Evolutionary conservation across 2,329 filamentous ascomycete genomes (phyloP), one percentile per base, ranked within the genome.

Genomic region (Cylindrodendrum hubeiense): DNA sequence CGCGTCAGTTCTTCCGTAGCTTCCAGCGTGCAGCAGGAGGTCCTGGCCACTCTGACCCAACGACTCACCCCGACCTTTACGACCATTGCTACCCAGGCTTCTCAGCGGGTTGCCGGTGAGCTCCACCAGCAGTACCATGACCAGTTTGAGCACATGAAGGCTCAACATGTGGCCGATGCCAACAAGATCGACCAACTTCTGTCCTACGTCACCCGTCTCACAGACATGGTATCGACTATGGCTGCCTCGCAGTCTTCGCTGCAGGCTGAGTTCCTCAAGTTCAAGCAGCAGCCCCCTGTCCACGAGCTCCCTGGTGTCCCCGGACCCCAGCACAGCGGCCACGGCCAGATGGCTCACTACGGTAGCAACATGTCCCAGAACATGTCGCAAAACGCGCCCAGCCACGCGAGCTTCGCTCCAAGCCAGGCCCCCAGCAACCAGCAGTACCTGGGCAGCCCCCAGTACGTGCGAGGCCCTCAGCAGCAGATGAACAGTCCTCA

Each of bases 151-250:
- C 81, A 82, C 34, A 76, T 89, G 74, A 82, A 85, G 68, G 80
- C 81, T n/a, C 85, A 86, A 59, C 83, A 84, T 30, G 77, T 77
- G 6, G 81, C 81, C 4, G 86, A 90, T 60, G 81, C 79, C 57
- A 82, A 84, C 69, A 94, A 94, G 85, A 91, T 95, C 63, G 89
- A 92, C 58, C 88, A 93, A 73, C 84, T 95, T n/a, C 85, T 90
- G 8, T 85, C 86, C 15, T 85, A 93, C 30, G 89, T 93, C 5
- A 86, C 86, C 33, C 86, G 88, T 24, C 83, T 95, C 62, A 87
- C 90, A 3, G 88, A 91, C 67, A 93, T 90, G 47, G 85, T 95
- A 24, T 87, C 89, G 41, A 87, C 87, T 13, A 90, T 95, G 90
- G 90, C 90, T 5, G 81, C 87, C 5, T 86, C 87, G 1, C 92